Evolutionary conservation across 345 rosid genomes (phyloP).

Genomic region (Dimocarpus longan): DNA sequence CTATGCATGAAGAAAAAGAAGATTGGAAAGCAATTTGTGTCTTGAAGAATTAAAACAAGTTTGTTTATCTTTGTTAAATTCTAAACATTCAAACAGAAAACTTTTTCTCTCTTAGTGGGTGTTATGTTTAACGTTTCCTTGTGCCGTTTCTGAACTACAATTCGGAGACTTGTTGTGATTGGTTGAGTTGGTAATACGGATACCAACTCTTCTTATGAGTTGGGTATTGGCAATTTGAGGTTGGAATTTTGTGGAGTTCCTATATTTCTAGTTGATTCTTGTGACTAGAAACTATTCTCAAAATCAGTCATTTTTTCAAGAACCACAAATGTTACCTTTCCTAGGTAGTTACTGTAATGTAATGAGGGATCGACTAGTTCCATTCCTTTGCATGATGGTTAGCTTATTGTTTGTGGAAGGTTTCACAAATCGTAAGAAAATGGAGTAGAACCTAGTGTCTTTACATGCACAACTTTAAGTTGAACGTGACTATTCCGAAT

Average conservation of each 20-base stretch:
- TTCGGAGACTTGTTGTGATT: conserved; percentile 25
- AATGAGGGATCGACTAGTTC: no score
- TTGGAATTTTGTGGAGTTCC: neutral
- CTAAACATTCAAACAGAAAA: conserved; percentile 24
- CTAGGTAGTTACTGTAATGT: neutral
- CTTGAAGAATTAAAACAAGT: conserved; percentile 16
- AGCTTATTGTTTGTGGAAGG: neutral
- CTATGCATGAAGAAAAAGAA: conserved; percentile 61
- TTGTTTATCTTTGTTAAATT: conserved; percentile 23
- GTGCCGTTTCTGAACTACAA: conserved; percentile 20
- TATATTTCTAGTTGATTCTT: neutral
- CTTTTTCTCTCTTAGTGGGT: conserved; percentile 23
- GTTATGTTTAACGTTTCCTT: conserved; percentile 29
- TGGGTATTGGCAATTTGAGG: conserved; percentile 21
- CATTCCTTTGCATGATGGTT: no score
- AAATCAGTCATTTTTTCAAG: neutral
- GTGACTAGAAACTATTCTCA: neutral
- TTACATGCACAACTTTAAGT: neutral
- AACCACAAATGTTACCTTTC: neutral
- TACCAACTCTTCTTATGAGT: neutral
- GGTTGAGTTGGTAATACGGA: conserved; percentile 26
- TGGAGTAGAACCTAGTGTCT: no score
- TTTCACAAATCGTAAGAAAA: no score
- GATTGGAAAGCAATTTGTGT: neutral
- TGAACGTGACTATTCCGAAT: neutral